Base-by-base conservation (phyloP, 306 rosid species). In the Citrullus amarus region DNA sequence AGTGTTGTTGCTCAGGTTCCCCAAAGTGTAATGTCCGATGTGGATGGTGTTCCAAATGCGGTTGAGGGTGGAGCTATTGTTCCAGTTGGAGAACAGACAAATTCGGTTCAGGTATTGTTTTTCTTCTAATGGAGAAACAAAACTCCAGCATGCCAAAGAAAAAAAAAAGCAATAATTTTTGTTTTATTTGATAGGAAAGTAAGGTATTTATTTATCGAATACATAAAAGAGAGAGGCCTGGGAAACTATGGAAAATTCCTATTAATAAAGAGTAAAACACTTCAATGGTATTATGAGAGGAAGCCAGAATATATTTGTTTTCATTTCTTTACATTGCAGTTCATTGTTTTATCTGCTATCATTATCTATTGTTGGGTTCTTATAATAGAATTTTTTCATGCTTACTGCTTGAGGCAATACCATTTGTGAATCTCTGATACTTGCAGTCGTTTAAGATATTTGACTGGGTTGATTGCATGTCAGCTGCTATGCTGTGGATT, bases 61-160 rank as follows among this genome's bases (percentile, higher is more conserved):
- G 88, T 71, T 67, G 98, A 96, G 38, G 89, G 89, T 54, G 76
- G 93, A 12, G 99, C 99, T 79, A 88, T 96, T 77, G 99, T 96
- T 72, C 97, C 97, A 73, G 93, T 88, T 54, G 99, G 87, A n/a
- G 96, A 87, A 79, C 90, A 86, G 80, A 76, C 86, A 78, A 90
- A 82, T 88, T 85, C 97, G 34, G 93, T 92, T 80, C 93, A 93
- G 98, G 99, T 96, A 87, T 78, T 70, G 55, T 78, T 78, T 68
- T 67, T 67, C 56, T 16, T 65, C 48, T 44, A 36, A 43, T 62
- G 62, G 53, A 32, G 44, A 56, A 41, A 25, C 66, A 79, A 79
- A 25, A 51, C 62, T 79, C 53, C 41, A 41, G 55, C 36, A 68
- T 12, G 34, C 39, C 36, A 70, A 70, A 46, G 16, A 20, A 6